phyloP scores from a whole-genome alignment of 176 grass and related monocot species.

The Oryza australiensis region DNA sequence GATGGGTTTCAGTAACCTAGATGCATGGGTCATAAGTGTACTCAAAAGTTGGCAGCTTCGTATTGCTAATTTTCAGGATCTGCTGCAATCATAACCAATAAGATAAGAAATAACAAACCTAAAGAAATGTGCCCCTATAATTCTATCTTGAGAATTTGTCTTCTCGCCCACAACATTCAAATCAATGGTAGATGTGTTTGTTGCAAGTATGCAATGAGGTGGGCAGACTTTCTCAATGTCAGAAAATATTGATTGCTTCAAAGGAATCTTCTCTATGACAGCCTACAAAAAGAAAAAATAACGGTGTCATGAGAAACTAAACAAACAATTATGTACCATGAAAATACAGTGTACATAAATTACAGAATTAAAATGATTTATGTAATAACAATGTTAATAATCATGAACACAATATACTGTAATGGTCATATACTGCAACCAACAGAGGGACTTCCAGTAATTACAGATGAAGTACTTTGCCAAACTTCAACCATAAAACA shows the following conservation, averaged over 20 bases:
- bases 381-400: not conserved
- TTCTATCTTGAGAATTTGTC: constrained; percentile 85
- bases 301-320: constrained; percentile 18
- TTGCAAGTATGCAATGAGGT: constrained; percentile 89
- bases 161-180: constrained; percentile 86
- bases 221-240: constrained; percentile 87
- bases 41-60: not conserved
- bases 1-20: not conserved
- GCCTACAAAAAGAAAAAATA: constrained; percentile 57
- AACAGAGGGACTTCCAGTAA: constrained; percentile 8
- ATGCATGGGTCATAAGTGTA: not conserved
- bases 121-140: constrained; percentile 99
- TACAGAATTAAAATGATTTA: constrained; percentile 14
- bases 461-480: not conserved
- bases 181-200: constrained; percentile 96
- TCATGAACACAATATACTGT: not conserved
- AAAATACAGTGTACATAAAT: constrained; percentile 1
- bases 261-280: constrained; percentile 92
- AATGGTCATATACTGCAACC: not conserved
- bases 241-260: constrained; percentile 99
- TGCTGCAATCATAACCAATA: not conserved
- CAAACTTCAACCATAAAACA: not conserved
- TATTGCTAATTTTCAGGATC: not conserved
- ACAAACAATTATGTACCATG: constrained; percentile 9
- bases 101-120: constrained; percentile 52